A percentile compares a stretch with the other conserved stretches of the same genome.
Evolutionary conservation across 164 flowering plant genomes (phyloP).

Genomic region (Warburgia ugandensis): DNA sequence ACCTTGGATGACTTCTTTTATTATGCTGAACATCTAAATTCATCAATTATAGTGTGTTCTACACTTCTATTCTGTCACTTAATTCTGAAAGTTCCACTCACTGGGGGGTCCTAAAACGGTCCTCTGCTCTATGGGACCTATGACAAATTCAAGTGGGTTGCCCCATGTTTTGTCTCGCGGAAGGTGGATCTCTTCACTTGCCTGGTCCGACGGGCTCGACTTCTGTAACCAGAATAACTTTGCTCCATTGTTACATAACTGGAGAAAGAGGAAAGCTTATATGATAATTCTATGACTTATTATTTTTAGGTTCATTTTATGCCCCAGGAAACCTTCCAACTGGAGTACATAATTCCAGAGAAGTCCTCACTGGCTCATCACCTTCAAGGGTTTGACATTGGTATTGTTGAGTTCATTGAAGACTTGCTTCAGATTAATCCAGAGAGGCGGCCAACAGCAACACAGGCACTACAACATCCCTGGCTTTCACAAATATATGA

Average conservation of each 20-base stretch:
- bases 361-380: constrained; percentile 55
- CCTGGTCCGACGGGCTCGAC: too few species aligned
- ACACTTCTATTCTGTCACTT: too few species aligned
- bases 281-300: neutral
- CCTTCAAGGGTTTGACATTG: constrained; percentile 41
- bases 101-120: too few species aligned
- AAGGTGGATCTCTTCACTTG: too few species aligned
- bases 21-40: too few species aligned
- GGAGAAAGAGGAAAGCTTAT: neutral
- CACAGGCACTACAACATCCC: constrained; percentile 73
- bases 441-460: constrained; percentile 60
- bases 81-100: too few species aligned
- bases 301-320: neutral
- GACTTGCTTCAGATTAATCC: constrained; percentile 72
- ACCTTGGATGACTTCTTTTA: too few species aligned
- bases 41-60: too few species aligned
- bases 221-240: too few species aligned
- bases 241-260: neutral
- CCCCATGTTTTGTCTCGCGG: too few species aligned
- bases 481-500: constrained; percentile 63
- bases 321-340: constrained; percentile 57
- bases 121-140: too few species aligned
- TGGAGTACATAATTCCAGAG: constrained; percentile 68
- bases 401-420: constrained; percentile 49
- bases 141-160: too few species aligned